Evolutionary conservation across 1,284 basidiomycete species (phyloP).

Genomic region (Trichosporon inkin): DNA sequence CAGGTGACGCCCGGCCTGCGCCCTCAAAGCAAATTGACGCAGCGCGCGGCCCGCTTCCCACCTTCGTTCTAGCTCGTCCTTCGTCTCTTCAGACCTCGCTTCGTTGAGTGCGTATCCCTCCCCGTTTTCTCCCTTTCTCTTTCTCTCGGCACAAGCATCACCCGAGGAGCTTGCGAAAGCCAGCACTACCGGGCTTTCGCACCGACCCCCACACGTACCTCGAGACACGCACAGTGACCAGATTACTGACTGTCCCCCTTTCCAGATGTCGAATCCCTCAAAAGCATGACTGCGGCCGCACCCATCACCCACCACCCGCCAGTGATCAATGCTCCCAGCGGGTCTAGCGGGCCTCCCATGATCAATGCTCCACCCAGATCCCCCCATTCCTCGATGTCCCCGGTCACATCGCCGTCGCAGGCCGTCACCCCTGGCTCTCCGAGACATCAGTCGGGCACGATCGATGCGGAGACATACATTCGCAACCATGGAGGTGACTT

Average conservation of each 20-base stretch:
- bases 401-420: constrained; percentile 15
- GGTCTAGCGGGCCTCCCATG: constrained; percentile 6
- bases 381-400: constrained; percentile 8
- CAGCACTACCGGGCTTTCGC: neutral
- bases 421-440: constrained; percentile 26
- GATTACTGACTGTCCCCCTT: neutral
- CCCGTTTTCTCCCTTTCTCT: neutral
- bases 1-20: constrained; percentile 6
- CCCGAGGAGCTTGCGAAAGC: neutral
- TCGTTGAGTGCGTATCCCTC: constrained; percentile 1
- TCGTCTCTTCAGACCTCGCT: constrained; percentile 7
- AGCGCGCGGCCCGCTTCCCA: neutral
- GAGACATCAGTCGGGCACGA: constrained; percentile 23
- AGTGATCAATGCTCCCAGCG: constrained; percentile 14
- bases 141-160: neutral
- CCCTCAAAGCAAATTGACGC: neutral
- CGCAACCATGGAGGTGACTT: constrained; percentile 43
- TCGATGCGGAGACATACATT: constrained; percentile 37
- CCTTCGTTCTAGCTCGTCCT: neutral
- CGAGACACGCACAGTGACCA: neutral
- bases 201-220: neutral
- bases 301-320: constrained; percentile 10
- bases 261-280: constrained; percentile 1
- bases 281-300: constrained; percentile 4
- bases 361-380: constrained; percentile 8